Base-by-base conservation (phyloP, 768 basidiomycete genomes). In the Cystofilobasidium ferigula region DNA sequence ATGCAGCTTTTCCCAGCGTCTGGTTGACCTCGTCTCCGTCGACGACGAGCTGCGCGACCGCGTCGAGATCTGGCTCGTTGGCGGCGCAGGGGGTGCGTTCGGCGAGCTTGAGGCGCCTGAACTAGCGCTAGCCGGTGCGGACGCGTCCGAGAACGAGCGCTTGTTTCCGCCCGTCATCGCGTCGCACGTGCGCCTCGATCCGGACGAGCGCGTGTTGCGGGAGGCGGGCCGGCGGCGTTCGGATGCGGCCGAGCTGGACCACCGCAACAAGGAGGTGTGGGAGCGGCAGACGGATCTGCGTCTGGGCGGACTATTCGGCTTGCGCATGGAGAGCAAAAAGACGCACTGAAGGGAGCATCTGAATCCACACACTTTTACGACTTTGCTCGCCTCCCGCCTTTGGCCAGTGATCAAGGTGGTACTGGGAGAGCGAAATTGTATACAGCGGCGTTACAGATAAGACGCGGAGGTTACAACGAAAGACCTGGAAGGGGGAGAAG, bases 311-410 rank as follows among this genome's bases (percentile, higher is more conserved):
- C 53, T 73, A 47, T 57, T 73, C 12, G 69, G 69, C 18, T 60
- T 73, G 16, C 60, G 72, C 22, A 45, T 73, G 70, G 72, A 73
- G 69, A 72, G 71, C 48, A 64, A 69, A 62, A 72, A 69, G 59
- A 53, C 53, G 48, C 68, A 48, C 66, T 13, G 36, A 24, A n/a
- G n/a, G n/a, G n/a, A n/a, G n/a, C n/a, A n/a, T n/a, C n/a, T n/a
- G n/a, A n/a, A n/a, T n/a, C n/a, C n/a, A n/a, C n/a, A n/a, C n/a
- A n/a, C n/a, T n/a, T n/a, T n/a, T n/a, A n/a, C n/a, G n/a, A n/a
- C n/a, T n/a, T n/a, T n/a, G n/a, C n/a, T n/a, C n/a, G n/a, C n/a
- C n/a, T n/a, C n/a, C n/a, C n/a, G n/a, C n/a, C n/a, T n/a, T n/a
- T n/a, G n/a, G n/a, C n/a, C n/a, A n/a, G n/a, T n/a, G n/a, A n/a